A percentile compares a stretch with the other conserved stretches of the same genome.
Conservation (phyloP, 768 basidiomycete genomes). For the Boletus pseudo-olivaceus region DNA sequence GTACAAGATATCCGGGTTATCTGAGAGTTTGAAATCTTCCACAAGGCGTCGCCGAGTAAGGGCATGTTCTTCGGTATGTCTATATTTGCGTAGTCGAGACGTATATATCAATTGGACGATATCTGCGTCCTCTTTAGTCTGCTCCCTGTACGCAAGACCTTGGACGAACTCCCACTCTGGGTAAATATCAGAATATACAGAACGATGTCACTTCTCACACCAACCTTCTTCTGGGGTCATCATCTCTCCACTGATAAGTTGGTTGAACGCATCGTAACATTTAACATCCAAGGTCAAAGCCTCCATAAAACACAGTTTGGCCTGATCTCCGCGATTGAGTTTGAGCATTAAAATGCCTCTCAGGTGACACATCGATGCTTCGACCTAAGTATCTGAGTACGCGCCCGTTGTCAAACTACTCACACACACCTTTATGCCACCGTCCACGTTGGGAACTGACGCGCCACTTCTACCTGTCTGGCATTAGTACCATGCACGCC, state of each 20-base stretch:
- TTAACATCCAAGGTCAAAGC: constrained; percentile 92
- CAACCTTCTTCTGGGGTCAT: constrained; percentile 95
- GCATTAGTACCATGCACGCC: constrained; percentile 5
- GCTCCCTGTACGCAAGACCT: constrained; percentile 73
- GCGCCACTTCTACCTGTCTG: constrained; percentile 58
- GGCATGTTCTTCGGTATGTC: constrained; percentile 78
- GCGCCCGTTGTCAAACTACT: background rate
- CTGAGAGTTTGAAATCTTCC: constrained; percentile 77
- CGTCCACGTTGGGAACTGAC: constrained; percentile 77
- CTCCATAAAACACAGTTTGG: constrained; percentile 95
- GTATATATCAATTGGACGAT: constrained; percentile 94
- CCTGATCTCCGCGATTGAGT: constrained; percentile 83
- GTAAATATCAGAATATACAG: constrained; percentile 3
- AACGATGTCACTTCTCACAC: constrained; percentile 5
- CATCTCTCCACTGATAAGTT: constrained; percentile 90
- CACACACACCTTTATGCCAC: constrained; percentile 82
- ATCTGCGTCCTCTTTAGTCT: constrained; percentile 83
- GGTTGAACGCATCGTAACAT: constrained; percentile 94
- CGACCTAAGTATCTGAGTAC: constrained; percentile 55
- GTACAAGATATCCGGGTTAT: constrained; percentile 91
- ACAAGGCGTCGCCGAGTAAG: constrained; percentile 75
- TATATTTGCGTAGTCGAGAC: constrained; percentile 86
- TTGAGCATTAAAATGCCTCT: constrained; percentile 93
- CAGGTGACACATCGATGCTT: constrained; percentile 96
- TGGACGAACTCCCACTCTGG: constrained; percentile 97